A percentile compares a stretch with the other conserved stretches of the same genome.
phyloP scores from a whole-genome alignment of 2,329 filamentous ascomycete genomes.

The Esteya vermicola region DNA sequence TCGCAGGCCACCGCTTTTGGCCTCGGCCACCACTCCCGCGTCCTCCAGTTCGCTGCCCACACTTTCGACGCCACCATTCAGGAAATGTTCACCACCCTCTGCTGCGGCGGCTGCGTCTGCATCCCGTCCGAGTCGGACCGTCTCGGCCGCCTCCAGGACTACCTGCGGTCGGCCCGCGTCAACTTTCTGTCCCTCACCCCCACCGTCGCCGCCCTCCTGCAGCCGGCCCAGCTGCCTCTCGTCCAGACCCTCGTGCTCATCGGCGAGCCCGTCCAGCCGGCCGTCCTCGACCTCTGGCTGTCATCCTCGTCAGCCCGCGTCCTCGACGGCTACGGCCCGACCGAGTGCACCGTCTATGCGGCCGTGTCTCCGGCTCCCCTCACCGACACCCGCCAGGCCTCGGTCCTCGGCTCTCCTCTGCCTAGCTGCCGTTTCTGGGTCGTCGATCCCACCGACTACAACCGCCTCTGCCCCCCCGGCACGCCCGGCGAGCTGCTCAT shows the following conservation, averaged over 20 bases:
- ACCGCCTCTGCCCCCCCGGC: constrained; percentile 36
- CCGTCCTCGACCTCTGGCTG: neutral
- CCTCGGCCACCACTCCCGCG: constrained; percentile 35
- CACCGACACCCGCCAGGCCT: constrained; percentile 17
- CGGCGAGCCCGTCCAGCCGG: neutral
- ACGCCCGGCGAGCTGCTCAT: constrained; percentile 44
- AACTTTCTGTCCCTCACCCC: neutral
- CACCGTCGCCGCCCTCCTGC: neutral
- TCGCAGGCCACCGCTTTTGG: constrained; percentile 35
- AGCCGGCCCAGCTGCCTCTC: neutral
- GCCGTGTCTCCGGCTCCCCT: constrained; percentile 14
- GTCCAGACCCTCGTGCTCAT: neutral
- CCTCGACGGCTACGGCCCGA: neutral
- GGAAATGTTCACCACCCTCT: constrained; percentile 39
- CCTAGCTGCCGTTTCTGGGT: constrained; percentile 33
- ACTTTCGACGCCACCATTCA: constrained; percentile 38
- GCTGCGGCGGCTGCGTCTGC: constrained; percentile 42
- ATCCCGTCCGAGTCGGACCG: neutral
- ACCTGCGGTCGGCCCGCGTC: neutral
- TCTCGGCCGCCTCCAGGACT: neutral
- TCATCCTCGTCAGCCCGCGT: no score
- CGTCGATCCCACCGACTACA: constrained; percentile 33
- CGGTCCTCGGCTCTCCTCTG: constrained; percentile 28
- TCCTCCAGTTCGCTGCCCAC: constrained; percentile 43
- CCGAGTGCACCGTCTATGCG: neutral